phyloP scores from a whole-genome alignment of 306 rosid genomes.

The Quercus alba region DNA sequence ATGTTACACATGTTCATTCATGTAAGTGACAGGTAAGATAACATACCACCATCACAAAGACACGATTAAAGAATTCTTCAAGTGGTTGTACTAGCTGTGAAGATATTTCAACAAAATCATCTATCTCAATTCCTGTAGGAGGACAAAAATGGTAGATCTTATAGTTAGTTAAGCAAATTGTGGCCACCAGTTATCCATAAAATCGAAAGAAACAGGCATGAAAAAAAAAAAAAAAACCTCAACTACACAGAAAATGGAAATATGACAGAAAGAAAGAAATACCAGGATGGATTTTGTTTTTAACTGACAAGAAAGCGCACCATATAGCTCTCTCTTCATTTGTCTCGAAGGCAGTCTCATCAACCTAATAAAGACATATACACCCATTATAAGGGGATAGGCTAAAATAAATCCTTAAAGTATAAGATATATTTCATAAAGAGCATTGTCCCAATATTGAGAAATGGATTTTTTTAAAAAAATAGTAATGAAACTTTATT shows the following conservation, averaged over 20 bases:
- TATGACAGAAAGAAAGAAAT: constrained; percentile 11
- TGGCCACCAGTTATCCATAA: background rate
- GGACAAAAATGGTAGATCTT: constrained; percentile 15
- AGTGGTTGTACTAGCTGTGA: constrained; percentile 80
- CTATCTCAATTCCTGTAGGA: constrained; percentile 58
- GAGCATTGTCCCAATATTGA: background rate
- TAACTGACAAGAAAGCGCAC: constrained; percentile 60
- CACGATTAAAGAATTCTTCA: constrained; percentile 77
- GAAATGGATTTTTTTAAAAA: background rate
- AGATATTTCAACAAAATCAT: constrained; percentile 65
- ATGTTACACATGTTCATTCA: background rate
- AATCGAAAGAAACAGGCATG: background rate
- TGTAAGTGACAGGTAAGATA: constrained; percentile 3
- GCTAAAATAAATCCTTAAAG: background rate
- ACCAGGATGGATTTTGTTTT: constrained; percentile 57
- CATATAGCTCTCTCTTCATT: constrained; percentile 76
- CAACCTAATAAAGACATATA: constrained; percentile 48
- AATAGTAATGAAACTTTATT: too few relatives aligned
- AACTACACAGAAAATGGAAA: background rate
- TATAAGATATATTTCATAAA: background rate
- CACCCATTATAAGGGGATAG: background rate
- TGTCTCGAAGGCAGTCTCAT: constrained; percentile 68
- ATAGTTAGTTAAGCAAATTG: background rate
- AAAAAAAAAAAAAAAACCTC: background rate
- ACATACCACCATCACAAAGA: constrained; percentile 97